These are phyloP conservation scores for Ophiostoma ulmi DNA, from an alignment of 2,329 filamentous ascomycete genomes.

Conservation along the genomic window DNA sequence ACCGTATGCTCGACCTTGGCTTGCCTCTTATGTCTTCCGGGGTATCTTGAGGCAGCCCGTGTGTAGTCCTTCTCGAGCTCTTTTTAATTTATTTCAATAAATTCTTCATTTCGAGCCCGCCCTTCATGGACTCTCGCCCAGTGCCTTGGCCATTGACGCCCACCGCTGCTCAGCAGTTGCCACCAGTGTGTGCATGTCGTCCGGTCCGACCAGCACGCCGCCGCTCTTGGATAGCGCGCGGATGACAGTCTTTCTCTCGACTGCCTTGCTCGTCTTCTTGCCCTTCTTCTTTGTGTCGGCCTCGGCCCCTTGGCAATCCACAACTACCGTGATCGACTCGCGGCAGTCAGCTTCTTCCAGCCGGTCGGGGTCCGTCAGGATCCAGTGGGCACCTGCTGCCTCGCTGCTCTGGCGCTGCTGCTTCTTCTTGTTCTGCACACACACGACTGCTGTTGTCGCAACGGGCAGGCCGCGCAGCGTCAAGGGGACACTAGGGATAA, in stretches of 20 bases:
- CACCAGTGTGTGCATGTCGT: slow-evolving; percentile 57
- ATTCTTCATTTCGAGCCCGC: background rate
- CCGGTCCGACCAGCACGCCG: slow-evolving; percentile 62
- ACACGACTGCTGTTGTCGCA: slow-evolving; percentile 72
- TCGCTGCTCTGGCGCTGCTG: slow-evolving; percentile 39
- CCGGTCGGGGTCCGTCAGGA: slow-evolving; percentile 81
- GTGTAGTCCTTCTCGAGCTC: background rate
- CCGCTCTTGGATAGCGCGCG: slow-evolving; percentile 78
- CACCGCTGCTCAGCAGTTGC: slow-evolving; percentile 59
- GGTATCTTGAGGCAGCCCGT: slow-evolving; percentile 14
- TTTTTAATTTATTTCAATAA: background rate
- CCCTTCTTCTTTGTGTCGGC: slow-evolving; percentile 18
- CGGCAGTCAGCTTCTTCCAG: slow-evolving; percentile 82
- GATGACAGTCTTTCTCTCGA: slow-evolving; percentile 49
- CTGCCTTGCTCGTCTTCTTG: slow-evolving; percentile 22
- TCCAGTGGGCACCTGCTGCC: slow-evolving; percentile 54
- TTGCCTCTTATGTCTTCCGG: slow-evolving; percentile 15
- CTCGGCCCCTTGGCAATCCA: slow-evolving; percentile 50
- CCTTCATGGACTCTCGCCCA: slow-evolving; percentile 27
- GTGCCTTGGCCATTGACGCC: slow-evolving; percentile 49
- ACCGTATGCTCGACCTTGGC: slow-evolving; percentile 12
- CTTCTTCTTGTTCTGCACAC: slow-evolving; percentile 51
- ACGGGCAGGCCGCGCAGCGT: slow-evolving; percentile 63
- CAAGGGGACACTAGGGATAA: slow-evolving; percentile 43
- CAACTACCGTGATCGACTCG: slow-evolving; percentile 76